phyloP scores from a whole-genome alignment of 352 stramenopile genomes.

The Phytopythium montanum region DNA sequence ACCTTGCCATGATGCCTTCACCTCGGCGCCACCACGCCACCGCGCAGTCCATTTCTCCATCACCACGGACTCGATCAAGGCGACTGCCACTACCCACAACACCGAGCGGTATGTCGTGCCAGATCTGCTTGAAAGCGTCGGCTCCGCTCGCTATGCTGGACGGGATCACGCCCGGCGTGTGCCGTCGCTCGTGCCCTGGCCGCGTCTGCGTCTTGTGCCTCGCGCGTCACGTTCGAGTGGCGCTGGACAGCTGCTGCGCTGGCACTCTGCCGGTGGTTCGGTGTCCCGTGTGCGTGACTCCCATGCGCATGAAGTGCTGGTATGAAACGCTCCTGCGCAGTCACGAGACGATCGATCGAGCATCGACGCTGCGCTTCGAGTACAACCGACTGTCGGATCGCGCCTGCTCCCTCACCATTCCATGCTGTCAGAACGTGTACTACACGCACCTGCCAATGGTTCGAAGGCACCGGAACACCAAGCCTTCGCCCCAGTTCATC shows the following conservation, averaged over 20 bases:
- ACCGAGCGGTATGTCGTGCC: too few species aligned
- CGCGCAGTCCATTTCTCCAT: too few species aligned
- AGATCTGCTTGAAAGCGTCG: too few species aligned
- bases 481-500: conserved; percentile 7
- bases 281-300: conserved; percentile 27
- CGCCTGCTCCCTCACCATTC: conserved; percentile 18
- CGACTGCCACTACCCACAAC: too few species aligned
- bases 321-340: background rate
- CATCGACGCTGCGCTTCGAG: background rate
- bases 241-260: conserved; percentile 23
- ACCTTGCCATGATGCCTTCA: too few species aligned
- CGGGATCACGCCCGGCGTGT: too few species aligned
- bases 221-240: conserved; percentile 16
- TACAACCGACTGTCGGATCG: conserved; percentile 19
- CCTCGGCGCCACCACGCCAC: too few species aligned
- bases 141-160: too few species aligned
- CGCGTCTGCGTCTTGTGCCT: conserved; percentile 29
- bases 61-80: too few species aligned
- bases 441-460: conserved; percentile 31
- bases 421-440: conserved; percentile 27
- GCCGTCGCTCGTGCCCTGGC: too few species aligned
- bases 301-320: conserved; percentile 20
- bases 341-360: background rate
- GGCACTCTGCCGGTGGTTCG: conserved; percentile 23
- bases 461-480: conserved; percentile 2